Evolutionary conservation across 768 basidiomycete species (phyloP), one percentile per base, ranked within the genome.

Genomic region (Agaricus blazei): DNA sequence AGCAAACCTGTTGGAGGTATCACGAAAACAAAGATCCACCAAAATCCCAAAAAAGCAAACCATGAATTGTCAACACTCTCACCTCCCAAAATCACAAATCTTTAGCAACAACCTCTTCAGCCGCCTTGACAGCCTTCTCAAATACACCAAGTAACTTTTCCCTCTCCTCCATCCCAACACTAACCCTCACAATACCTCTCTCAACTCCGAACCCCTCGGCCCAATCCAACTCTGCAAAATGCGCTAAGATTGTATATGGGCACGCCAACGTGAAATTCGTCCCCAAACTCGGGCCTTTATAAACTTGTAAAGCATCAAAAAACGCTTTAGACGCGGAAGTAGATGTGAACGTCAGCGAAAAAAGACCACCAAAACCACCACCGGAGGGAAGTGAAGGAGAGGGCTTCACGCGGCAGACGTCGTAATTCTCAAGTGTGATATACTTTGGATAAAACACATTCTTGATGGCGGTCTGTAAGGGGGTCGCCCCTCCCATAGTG

Each of bases 201-300:
- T 96, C 91, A 11, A 99, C 91, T 19, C 91, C 94, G 70, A 82
- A 96, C 58, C 77, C 72, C 48, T 81, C 85, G 14, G 95, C 96
- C 96, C 96, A 99, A 37, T 88, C 90, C 59, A 96, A 72, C 70
- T 99, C 96, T 0, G 72, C 65, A 61, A 84, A 98, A 68, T 98
- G 96, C 37, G 91, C 96, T 26, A 99, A 76, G 56, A 98, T 84
- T 9, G 92, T 90, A 67, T 92, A 98, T 26, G 95, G 96, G 61
- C 86, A 94, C 31, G 93, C 93, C 29, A 98, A 78, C 2, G 96
- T 98, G 68, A 98, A 98, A 76, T 93, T 97, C 23, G 96, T 98
- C 2, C 96, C 96, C 8, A 92, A 78, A 64, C 85, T 87, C 0
- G 96, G 96, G 2, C 96, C 96, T 67, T 98, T 99, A 60, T 81